Evolutionary conservation across 306 rosid genomes (phyloP).

Genomic region (Gillenia trifoliata): DNA sequence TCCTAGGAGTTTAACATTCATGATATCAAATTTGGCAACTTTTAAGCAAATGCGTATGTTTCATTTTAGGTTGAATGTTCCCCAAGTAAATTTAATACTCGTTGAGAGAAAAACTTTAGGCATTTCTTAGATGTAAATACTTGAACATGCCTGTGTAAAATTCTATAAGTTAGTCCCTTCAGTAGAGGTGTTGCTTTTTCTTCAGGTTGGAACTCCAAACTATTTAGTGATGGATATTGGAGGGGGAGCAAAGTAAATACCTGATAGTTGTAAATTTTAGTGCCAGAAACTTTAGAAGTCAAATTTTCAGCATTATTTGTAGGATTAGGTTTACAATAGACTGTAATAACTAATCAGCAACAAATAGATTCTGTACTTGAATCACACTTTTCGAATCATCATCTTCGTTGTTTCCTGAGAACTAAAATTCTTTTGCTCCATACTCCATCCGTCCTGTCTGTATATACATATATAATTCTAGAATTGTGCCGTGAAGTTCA

Average conservation of each 20-base stretch:
- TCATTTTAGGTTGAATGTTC: neutral
- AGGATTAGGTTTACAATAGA: neutral
- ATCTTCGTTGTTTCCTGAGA: neutral
- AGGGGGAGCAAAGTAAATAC: constrained; percentile 1
- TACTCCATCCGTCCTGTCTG: neutral
- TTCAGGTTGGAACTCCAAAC: neutral
- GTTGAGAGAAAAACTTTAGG: neutral
- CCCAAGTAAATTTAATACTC: too few species aligned
- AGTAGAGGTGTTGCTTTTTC: neutral
- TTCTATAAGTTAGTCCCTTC: neutral
- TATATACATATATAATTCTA: neutral
- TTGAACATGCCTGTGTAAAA: neutral
- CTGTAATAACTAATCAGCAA: neutral
- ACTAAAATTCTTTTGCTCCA: neutral
- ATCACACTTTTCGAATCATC: neutral
- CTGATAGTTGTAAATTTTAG: constrained; percentile 1
- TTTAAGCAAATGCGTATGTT: neutral
- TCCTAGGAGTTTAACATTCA: neutral
- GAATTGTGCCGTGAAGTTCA: too few species aligned
- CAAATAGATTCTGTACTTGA: neutral
- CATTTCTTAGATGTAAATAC: neutral
- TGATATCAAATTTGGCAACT: constrained; percentile 2
- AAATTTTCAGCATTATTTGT: neutral
- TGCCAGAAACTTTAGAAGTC: neutral
- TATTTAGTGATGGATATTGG: neutral